phyloP scores from a whole-genome alignment of 441 rosid species.

The California macrophylla region DNA sequence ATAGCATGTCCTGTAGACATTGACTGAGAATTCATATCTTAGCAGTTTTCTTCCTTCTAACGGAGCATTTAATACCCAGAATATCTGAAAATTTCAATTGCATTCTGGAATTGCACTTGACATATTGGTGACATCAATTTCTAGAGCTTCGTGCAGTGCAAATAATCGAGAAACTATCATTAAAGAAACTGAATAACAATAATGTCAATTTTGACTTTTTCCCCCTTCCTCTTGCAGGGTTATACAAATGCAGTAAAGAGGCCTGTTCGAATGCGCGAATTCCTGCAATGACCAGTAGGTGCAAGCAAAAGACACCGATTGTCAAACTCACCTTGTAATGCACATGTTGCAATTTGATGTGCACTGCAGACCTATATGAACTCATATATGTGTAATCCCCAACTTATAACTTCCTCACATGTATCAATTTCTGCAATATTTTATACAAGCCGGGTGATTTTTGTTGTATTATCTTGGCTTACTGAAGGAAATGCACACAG shows the following conservation, averaged over 20 bases:
- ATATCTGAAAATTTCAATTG: not conserved
- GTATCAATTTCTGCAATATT: not conserved
- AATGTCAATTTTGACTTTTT: not conserved
- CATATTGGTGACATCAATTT: not conserved
- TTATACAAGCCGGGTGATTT: not conserved
- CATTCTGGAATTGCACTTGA: not conserved
- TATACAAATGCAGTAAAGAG: slow-evolving; percentile 87
- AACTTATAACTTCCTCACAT: not conserved
- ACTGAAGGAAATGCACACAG: not conserved
- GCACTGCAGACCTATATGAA: not conserved
- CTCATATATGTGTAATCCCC: not conserved
- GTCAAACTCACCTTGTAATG: not conserved
- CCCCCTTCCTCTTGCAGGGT: slow-evolving; percentile 37
- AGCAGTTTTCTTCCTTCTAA: not conserved
- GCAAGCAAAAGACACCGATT: not conserved
- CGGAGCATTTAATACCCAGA: not conserved
- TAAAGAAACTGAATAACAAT: not conserved
- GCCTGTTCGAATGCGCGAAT: slow-evolving; percentile 76
- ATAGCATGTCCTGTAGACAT: too few species aligned
- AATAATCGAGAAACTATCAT: not conserved
- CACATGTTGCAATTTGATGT: not conserved
- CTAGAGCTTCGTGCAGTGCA: not conserved
- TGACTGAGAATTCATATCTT: not conserved
- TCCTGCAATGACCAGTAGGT: slow-evolving; percentile 32
- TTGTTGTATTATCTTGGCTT: not conserved